Percentiles rank a stretch among this genome's conserved stretches.
Evolutionary conservation across 108 stramenopile genomes (phyloP).

Genomic region (Fragilariopsis cylindrus): DNA sequence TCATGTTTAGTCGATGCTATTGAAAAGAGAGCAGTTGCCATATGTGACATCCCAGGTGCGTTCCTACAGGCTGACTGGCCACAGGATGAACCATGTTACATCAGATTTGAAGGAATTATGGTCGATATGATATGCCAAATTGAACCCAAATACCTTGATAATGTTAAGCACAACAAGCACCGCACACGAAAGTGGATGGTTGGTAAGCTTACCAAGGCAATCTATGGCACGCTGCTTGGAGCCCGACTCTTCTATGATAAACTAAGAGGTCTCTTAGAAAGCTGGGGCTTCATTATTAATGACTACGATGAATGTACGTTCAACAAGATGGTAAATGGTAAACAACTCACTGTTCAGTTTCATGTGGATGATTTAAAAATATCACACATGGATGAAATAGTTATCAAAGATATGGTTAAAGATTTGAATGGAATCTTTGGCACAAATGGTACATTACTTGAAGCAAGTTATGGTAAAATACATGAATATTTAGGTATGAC

Average conservation of each 20-base stretch:
- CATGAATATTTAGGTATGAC: constrained; percentile 48
- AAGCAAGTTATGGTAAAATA: constrained; percentile 11
- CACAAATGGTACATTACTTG: not conserved
- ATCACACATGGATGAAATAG: constrained; percentile 25
- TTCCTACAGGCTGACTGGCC: constrained; percentile 37
- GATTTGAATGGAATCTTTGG: not conserved
- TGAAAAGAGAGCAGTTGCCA: constrained; percentile 33
- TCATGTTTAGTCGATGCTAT: constrained; percentile 41
- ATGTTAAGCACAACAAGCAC: not conserved
- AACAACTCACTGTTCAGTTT: constrained; percentile 37
- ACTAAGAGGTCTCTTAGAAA: constrained; percentile 13
- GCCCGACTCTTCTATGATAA: constrained; percentile 32
- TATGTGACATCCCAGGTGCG: constrained; percentile 44
- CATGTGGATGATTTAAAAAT: constrained; percentile 55
- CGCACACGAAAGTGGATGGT: no score
- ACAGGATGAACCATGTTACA: not conserved
- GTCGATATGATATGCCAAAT: constrained; percentile 11
- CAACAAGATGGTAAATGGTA: constrained; percentile 33
- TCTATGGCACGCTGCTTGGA: constrained; percentile 35
- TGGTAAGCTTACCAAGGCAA: not conserved
- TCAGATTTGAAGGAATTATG: constrained; percentile 13
- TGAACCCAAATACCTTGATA: constrained; percentile 5
- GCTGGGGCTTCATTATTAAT: constrained; percentile 43
- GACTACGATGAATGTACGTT: constrained; percentile 43
- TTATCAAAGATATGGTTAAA: constrained; percentile 10